Base-by-base conservation (phyloP, 495 filamentous ascomycete genomes). In the Pseudotulostoma volvatum region DNA sequence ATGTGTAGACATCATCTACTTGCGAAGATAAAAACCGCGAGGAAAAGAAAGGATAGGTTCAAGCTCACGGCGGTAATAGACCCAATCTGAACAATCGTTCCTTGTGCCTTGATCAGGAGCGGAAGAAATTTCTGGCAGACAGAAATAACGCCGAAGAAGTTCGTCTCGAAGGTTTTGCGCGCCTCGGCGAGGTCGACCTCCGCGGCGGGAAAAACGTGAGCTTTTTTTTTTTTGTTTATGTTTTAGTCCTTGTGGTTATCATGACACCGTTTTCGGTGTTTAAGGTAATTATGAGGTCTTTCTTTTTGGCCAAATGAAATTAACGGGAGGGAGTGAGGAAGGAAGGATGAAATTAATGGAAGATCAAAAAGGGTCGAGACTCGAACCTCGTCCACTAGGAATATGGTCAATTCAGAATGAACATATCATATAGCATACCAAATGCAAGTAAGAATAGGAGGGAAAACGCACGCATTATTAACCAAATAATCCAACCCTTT, bases 11-110 rank as follows among this genome's bases (percentile, higher is more conserved):
- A n/a, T n/a, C n/a, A n/a, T n/a, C n/a, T n/a, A n/a, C n/a, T n/a
- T n/a, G n/a, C n/a, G n/a, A n/a, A n/a, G n/a, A n/a, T n/a, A n/a
- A n/a, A n/a, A n/a, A n/a, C 18, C 31, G 30, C 21, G 18, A 40
- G 14, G 7, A 40, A 5, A 34, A 14, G 4, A n/a, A 28, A 28
- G 8, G 40, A 32, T 2, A 2, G 7, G 21, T 32, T 18, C 9
- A 4, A 53, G 5, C 56, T 38, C 30, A 71, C 54, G 9, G 54
- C 74, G 11, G 74, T 70, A 7, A 78, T 41, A 21, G 63, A 69
- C 9, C 74, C 74, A 46, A 76, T 62, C 41, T 75, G 68, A 7
- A 77, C 70, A 49, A 78, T 76, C 0, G 68, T 74, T 9, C 74
- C 74, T 40, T 71, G 61, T 7, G 71, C 57, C 38, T 60, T 61